A percentile compares a stretch with the other conserved stretches of the same genome.
phyloP scores from a whole-genome alignment of 495 filamentous ascomycete species.

The Penicillium samsonianum region DNA sequence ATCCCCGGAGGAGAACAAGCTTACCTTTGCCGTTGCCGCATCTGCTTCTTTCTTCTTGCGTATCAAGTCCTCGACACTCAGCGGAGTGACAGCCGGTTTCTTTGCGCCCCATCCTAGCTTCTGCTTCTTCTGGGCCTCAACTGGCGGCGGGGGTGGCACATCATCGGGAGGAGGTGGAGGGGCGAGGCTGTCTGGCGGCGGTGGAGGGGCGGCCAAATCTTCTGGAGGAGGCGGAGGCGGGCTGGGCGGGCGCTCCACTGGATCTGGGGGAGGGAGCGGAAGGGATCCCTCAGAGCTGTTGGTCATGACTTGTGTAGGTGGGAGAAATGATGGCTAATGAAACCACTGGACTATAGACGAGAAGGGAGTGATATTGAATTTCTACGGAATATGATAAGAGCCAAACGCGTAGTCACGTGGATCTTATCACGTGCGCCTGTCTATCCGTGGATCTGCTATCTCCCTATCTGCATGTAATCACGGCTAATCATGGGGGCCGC shows the following conservation, averaged over 20 bases:
- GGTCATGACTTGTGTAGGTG: conserved; percentile 22
- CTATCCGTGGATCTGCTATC: too few species aligned
- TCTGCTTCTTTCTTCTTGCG: conserved; percentile 78
- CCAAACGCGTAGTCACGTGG: conserved; percentile 28
- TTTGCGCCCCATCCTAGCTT: conserved; percentile 58
- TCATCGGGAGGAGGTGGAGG: conserved; percentile 52
- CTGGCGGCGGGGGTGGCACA: conserved; percentile 39
- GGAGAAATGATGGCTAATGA: conserved; percentile 3
- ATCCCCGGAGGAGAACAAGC: conserved; percentile 12
- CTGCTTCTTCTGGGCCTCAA: conserved; percentile 50
- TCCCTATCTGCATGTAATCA: neutral
- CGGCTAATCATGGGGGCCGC: too few species aligned
- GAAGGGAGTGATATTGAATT: conserved; percentile 32
- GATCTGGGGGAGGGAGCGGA: conserved; percentile 38
- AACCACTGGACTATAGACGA: conserved; percentile 1
- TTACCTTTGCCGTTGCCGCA: conserved; percentile 73
- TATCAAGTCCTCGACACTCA: conserved; percentile 77
- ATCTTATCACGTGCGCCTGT: neutral
- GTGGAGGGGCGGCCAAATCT: conserved; percentile 52
- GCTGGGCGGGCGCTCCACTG: conserved; percentile 36
- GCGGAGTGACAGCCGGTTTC: conserved; percentile 46
- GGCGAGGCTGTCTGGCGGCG: conserved; percentile 54
- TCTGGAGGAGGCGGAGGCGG: conserved; percentile 62
- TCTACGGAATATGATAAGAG: conserved; percentile 26
- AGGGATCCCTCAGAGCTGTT: conserved; percentile 27